Evolutionary conservation across 2,329 filamentous ascomycete species (phyloP).

Genomic region (Microcyclospora tardicrescens): DNA sequence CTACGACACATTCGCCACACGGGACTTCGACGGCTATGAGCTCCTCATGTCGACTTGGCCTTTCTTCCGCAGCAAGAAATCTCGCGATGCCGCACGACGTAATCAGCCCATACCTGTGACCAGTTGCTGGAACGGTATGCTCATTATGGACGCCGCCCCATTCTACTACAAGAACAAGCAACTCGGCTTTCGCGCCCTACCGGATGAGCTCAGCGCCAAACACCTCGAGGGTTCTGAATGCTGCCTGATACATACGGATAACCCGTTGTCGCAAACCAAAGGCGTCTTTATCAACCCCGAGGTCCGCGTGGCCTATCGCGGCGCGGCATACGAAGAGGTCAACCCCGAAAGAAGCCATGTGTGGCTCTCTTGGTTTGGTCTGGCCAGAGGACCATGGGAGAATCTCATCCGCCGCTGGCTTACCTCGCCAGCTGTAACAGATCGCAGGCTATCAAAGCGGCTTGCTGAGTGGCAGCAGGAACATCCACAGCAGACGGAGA

Average conservation of each 20-base stretch:
- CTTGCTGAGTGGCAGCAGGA: conserved; percentile 4
- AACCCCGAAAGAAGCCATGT: conserved; percentile 2
- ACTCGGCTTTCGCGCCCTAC: conserved; percentile 51
- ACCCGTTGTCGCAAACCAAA: conserved; percentile 38
- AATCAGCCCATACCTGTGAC: conserved; percentile 44
- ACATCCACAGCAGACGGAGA: conserved; percentile 10
- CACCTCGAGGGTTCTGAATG: conserved; percentile 70
- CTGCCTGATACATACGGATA: conserved; percentile 64
- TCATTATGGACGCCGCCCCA: conserved; percentile 40
- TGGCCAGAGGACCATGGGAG: conserved; percentile 13
- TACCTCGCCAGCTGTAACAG: neutral
- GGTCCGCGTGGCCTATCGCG: conserved; percentile 53
- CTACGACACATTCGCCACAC: conserved; percentile 52
- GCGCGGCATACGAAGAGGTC: conserved; percentile 15
- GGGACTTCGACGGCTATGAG: conserved; percentile 40
- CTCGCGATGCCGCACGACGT: conserved; percentile 41
- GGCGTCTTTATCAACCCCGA: conserved; percentile 58
- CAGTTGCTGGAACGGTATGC: conserved; percentile 54
- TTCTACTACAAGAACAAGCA: conserved; percentile 33
- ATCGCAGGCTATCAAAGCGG: neutral
- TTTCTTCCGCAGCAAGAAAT: conserved; percentile 41
- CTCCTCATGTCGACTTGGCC: conserved; percentile 46
- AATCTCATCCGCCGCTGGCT: conserved; percentile 10
- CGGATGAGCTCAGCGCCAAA: conserved; percentile 44
- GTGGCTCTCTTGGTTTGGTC: conserved; percentile 7